Conservation (phyloP, 352 stramenopile genomes). For the Globisporangium nodosum region DNA sequence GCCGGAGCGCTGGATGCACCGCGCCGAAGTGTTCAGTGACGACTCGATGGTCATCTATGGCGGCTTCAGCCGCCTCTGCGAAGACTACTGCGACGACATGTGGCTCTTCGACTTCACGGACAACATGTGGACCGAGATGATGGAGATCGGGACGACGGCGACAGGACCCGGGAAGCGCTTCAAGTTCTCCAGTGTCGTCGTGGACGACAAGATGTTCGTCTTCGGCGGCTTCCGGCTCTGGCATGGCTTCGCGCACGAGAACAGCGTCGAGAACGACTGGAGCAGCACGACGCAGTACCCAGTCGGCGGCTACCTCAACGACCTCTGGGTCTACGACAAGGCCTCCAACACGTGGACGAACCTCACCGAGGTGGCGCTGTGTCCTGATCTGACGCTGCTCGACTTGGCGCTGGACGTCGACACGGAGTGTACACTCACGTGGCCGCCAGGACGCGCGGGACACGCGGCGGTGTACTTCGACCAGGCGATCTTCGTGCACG, state of each 20-base stretch:
- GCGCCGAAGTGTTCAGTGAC: slow-evolving; percentile 85
- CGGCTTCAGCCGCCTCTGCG: slow-evolving; percentile 89
- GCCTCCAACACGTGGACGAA: slow-evolving; percentile 60
- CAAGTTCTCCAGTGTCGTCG: slow-evolving; percentile 85
- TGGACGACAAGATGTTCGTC: slow-evolving; percentile 59
- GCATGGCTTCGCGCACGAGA: slow-evolving; percentile 93
- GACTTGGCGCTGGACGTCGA: slow-evolving; percentile 60
- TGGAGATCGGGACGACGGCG: slow-evolving; percentile 50
- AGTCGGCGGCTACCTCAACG: slow-evolving; percentile 91
- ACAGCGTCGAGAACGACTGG: slow-evolving; percentile 87
- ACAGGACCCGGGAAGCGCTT: slow-evolving; percentile 88
- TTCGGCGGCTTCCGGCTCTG: slow-evolving; percentile 94
- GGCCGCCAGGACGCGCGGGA: slow-evolving; percentile 83
- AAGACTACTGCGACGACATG: slow-evolving; percentile 96
- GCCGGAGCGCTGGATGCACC: slow-evolving; percentile 86
- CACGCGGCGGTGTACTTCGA: slow-evolving; percentile 81
- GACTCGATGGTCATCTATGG: slow-evolving; percentile 92
- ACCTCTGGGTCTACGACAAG: slow-evolving; percentile 90
- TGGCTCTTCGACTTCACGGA: slow-evolving; percentile 92
- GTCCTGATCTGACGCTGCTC: slow-evolving; percentile 41
- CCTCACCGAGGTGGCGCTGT: slow-evolving; percentile 64
- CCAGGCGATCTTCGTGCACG: slow-evolving; percentile 83
- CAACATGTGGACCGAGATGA: slow-evolving; percentile 88
- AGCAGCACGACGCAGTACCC: slow-evolving; percentile 66
- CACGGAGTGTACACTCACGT: slow-evolving; percentile 77